phyloP scores from a whole-genome alignment of 2,329 filamentous ascomycete species.

The Alternaria sp. region DNA sequence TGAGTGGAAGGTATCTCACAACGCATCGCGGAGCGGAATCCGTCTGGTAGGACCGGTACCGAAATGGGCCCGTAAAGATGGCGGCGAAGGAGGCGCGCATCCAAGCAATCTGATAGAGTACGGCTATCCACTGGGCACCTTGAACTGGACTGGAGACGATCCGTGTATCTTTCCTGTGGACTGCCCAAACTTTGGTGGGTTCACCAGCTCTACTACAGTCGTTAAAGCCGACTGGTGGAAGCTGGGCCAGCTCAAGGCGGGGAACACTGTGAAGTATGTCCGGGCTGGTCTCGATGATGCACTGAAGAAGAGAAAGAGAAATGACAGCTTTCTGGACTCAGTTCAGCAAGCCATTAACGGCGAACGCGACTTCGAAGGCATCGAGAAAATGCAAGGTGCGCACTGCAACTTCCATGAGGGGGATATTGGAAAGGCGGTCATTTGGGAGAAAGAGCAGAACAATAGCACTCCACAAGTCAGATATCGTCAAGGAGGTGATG shows the following conservation, averaged over 20 bases:
- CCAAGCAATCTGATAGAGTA: conserved; percentile 62
- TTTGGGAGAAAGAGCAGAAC: conserved; percentile 37
- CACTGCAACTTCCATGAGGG: conserved; percentile 35
- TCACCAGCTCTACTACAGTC: conserved; percentile 63
- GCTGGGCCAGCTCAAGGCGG: conserved; percentile 66
- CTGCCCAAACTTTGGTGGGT: conserved; percentile 67
- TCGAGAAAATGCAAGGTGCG: conserved; percentile 34
- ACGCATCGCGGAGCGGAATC: conserved; percentile 66
- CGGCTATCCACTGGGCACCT: conserved; percentile 63
- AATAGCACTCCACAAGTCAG: conserved; percentile 30
- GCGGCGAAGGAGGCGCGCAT: conserved; percentile 69
- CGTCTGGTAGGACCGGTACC: conserved; percentile 65
- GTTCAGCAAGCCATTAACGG: conserved; percentile 51
- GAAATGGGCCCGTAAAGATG: conserved; percentile 64
- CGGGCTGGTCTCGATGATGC: conserved; percentile 61
- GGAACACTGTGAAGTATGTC: conserved; percentile 60
- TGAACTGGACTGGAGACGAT: conserved; percentile 69
- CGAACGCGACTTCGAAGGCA: conserved; percentile 19
- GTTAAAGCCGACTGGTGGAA: conserved; percentile 67
- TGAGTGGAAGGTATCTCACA: conserved; percentile 67
- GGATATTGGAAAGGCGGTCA: conserved; percentile 35
- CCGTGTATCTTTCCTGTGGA: conserved; percentile 67
- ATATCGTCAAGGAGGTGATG: conserved; percentile 46
- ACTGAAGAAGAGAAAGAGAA: conserved; percentile 51
- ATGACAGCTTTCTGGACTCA: conserved; percentile 55